Evolutionary conservation across 495 filamentous ascomycete genomes (phyloP), one percentile per base, ranked within the genome.

Genomic region (Daldinia childiae): DNA sequence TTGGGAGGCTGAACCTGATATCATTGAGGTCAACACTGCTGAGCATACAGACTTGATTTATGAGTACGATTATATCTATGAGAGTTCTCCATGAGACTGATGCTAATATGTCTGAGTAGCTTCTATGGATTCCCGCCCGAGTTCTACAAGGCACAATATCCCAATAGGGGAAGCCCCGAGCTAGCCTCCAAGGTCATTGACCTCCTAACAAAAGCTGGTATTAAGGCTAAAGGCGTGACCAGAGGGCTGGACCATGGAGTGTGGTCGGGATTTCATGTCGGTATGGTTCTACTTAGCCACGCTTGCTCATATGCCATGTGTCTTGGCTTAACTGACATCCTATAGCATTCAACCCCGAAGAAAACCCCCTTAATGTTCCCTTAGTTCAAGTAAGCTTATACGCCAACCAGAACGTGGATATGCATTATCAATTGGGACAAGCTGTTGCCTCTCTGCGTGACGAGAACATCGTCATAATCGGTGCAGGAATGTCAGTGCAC

Each of bases 401-500:
- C 78, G 78, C 84, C 38, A 87, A 80, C 56, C 91, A 93, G 71
- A 87, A 94, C 64, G 86, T 89, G 14, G 82, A 87, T 58, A 84
- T 87, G 75, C 92, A 95, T 77, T 91, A 91, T 78, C 80, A 81
- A 0, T 86, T 95, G 4, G 93, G 93, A 0, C 82, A 87, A 68
- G 92, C 92, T 11, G 81, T 97, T 4, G 76, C 87, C 2, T 69
- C 79, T 24, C 88, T 96, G 5, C 89, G 93, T 27, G 88, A 91
- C 38, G 87, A 94, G 66, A 87, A 87, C 51, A 85, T 95, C 55
- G 81, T 92, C 34, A 89, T 96, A 54, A 88, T 97, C 48, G 86
- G 87, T 19, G 90, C 91, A 0, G 93, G 93, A n/a, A 94, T 95
- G 92, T 90, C 90, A 1, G 93, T 94, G 24, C 93, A 95, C 74